Base-by-base conservation (phyloP, 164 flowering plant species). In the Akebia trifoliata region DNA sequence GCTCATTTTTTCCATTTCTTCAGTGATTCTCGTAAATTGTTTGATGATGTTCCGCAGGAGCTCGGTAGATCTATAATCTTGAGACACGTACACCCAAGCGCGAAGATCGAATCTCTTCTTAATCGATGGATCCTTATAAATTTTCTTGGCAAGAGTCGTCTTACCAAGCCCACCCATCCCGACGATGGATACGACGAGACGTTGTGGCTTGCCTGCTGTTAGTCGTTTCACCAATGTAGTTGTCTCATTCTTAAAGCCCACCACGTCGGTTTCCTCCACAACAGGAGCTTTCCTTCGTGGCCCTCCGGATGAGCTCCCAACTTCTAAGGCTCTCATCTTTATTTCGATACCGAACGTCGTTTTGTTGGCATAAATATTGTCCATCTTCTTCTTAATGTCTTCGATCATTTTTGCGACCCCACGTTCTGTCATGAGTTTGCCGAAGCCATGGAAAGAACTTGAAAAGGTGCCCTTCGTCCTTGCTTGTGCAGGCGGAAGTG, bases 161-260 rank as follows among this genome's bases (percentile, higher is more conserved):
- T 74, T 77, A 3, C 79, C 79, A 4, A 63, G 17, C 7, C 79
- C 74, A 0, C 75, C 76, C 61, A 68, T 75, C 0, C 82, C 79
- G 7, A 51, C 59, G 0, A 73, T 66, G 4, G 71, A 61, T 42
- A 75, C 32, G 8, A 70, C 68, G 0, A 38, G 29, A 17, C 17
- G 29, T 25, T 53, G 11, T 3, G 25, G 2, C 49, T 61, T 14
- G n/a, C 54, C 56, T 0, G 50, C 40, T 31, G 36, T 37, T 56
- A 70, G n/a, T 12, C 38, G 7, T 1, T 10, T 36, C n/a, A 67
- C 64, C 38, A 72, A 28, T 3, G 12, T 2, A 5, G 45, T 40
- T 5, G 57, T 37, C 4, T 63, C 63, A n/a, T n/a, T 64, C 0
- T 64, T 54, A 47, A 70, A 39, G 8, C 67, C 71, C 8, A 68